These are phyloP conservation scores for Brettanomyces naardenensis DNA, from an alignment of 805 yeast genomes.

Conservation along the genomic window DNA sequence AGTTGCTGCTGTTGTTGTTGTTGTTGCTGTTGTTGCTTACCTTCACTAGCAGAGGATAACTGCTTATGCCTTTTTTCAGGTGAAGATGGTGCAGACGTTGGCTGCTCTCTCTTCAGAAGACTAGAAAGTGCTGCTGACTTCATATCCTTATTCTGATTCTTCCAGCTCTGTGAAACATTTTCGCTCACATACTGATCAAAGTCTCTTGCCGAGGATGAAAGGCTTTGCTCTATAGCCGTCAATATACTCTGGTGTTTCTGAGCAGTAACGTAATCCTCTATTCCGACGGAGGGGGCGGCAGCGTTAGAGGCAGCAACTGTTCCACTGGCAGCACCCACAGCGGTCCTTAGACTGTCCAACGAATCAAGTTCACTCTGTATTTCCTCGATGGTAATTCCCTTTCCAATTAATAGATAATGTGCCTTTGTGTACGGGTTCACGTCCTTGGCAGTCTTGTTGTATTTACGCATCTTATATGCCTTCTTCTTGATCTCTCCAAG, in stretches of 20 bases:
- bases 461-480: constrained; percentile 48
- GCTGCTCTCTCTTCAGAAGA: constrained; percentile 26
- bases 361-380: constrained; percentile 53
- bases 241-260: constrained; percentile 80
- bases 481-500: constrained; percentile 69
- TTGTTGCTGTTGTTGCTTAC: not conserved
- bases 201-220: constrained; percentile 67
- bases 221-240: constrained; percentile 73
- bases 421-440: constrained; percentile 51
- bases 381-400: constrained; percentile 83
- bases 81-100: constrained; percentile 7
- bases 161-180: constrained; percentile 80
- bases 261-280: constrained; percentile 55
- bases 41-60: not conserved
- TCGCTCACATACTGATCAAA: constrained; percentile 72
- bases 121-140: constrained; percentile 68
- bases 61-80: constrained; percentile 13
- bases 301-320: not conserved
- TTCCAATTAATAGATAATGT: constrained; percentile 83
- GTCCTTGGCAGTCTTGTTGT: constrained; percentile 28
- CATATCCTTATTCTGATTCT: constrained; percentile 63
- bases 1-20: constrained; percentile 13
- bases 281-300: constrained; percentile 6
- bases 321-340: not conserved
- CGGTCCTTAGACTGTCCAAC: constrained; percentile 5